Base-by-base conservation (phyloP, 257 asterid species). In the Jaltomata sinuosa region DNA sequence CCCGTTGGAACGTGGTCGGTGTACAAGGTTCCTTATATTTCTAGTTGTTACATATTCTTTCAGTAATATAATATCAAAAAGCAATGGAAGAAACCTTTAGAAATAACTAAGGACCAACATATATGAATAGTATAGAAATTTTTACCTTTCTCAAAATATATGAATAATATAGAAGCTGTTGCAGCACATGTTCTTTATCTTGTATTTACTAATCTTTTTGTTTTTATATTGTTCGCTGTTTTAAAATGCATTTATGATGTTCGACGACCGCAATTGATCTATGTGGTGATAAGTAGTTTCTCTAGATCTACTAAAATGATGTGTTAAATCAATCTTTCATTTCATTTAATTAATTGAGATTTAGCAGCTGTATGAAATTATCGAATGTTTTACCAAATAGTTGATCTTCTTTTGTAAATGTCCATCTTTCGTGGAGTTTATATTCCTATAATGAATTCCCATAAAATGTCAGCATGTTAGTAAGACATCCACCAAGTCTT, bases 1-100 rank as follows among this genome's bases (percentile, higher is more conserved):
- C 97, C 62, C 97, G 97, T 6, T 93, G 99, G 99, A 94, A 93
- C 84, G 94, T 92, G 85, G 94, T 93, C 68, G 99, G 99, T 86
- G 93, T 96, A 89, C 99, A 96, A 94, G 99, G 99, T 94, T 85
- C 82, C 80, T 54, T 83, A 50, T 45, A 54, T 84, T 32, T 65
- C 62, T 82, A 72, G 57, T 72, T 18, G 88, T 79, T 61, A 80
- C 54, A 88, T 77, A 22, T 85, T 79, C 40, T 83, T 61, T 15
- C 64, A 36, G 3, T 80, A 53, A 61, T 84, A 3, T 47, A 82
- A 82, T 16, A 47, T 76, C 83, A n/a, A 61, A 53, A 83, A 82
- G 79, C 67, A 55, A 25, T 27, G 53, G 42, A 78, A 52, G 71
- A 83, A 62, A 81, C 72, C 59, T 83, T 49, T 84, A 32, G 69